These are phyloP conservation scores for Chlorella sp. DNA, from an alignment of 139 green algal genomes.

Conservation along the genomic window DNA sequence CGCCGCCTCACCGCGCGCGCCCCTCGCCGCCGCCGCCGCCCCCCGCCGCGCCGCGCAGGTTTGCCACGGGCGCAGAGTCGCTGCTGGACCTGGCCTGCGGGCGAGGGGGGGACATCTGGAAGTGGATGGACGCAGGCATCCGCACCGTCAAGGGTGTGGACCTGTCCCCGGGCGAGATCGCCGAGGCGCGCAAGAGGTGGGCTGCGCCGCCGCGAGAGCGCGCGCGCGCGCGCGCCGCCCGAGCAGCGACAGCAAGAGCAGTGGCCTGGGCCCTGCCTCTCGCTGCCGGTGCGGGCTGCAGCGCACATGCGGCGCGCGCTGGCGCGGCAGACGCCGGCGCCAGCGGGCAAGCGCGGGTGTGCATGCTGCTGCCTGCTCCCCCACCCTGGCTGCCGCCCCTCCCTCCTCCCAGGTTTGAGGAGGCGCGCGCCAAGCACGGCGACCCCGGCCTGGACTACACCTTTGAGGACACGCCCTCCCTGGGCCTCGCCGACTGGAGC, in stretches of 20 bases:
- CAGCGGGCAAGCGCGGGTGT: no score
- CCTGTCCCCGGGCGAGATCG: slow-evolving; percentile 79
- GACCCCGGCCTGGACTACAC: slow-evolving; percentile 24
- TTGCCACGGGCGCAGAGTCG: slow-evolving; percentile 55
- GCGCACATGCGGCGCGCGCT: no score
- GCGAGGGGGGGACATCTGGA: slow-evolving; percentile 86
- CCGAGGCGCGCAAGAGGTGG: slow-evolving; percentile 67
- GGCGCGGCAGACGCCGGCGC: no score
- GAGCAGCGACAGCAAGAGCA: no score
- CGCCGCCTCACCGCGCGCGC: no score
- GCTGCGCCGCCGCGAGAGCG: no score
- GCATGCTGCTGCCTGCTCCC: neutral
- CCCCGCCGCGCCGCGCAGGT: slow-evolving; percentile 67
- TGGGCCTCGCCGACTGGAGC: slow-evolving; percentile 46
- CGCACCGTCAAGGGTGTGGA: slow-evolving; percentile 83
- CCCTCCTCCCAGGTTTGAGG: slow-evolving; percentile 10
- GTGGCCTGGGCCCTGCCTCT: no score
- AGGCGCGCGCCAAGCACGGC: neutral
- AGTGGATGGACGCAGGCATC: slow-evolving; percentile 80
- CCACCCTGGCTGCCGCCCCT: neutral
- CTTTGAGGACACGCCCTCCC: slow-evolving; percentile 44
- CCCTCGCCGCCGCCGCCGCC: no score
- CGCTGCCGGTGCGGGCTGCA: no score
- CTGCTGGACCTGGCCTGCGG: slow-evolving; percentile 92
- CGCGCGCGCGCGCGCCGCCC: no score